phyloP scores from a whole-genome alignment of 2,329 filamentous ascomycete species.

The Venturia aucupariae region DNA sequence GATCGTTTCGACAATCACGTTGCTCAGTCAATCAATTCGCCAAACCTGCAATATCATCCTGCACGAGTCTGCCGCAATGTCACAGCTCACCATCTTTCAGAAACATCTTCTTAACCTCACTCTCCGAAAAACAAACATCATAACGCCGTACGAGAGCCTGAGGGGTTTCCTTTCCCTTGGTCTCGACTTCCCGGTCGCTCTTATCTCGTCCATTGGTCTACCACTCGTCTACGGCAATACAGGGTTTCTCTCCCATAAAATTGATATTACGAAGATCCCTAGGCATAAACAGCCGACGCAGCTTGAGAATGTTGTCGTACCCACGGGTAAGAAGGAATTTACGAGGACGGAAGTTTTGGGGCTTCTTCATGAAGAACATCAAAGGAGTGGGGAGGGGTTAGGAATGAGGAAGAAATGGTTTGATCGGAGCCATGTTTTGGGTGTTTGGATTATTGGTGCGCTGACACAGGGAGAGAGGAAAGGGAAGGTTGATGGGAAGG shows the following conservation, averaged over 20 bases:
- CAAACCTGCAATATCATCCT: too few species aligned
- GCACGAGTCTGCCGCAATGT: neutral
- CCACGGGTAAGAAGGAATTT: neutral
- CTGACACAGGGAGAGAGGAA: neutral
- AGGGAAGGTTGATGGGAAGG: neutral
- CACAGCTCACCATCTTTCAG: neutral
- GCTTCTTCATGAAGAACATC: neutral
- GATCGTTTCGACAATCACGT: too few species aligned
- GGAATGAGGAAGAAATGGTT: neutral
- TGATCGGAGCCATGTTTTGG: neutral
- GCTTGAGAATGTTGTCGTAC: neutral
- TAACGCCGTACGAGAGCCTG: neutral
- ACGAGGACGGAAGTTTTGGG: neutral
- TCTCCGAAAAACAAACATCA: neutral
- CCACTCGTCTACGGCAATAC: neutral
- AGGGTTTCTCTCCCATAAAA: neutral
- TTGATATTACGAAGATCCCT: neutral
- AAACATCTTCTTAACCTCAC: neutral
- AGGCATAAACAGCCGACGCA: neutral
- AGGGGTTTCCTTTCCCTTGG: neutral
- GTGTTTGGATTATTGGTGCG: neutral
- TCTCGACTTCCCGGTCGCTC: neutral
- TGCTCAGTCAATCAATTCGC: too few species aligned
- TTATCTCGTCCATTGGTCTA: neutral
- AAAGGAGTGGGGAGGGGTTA: neutral